Evolutionary conservation across 805 yeast species (phyloP), one percentile per base, ranked within the genome.

Genomic region (Scheffersomyces stipitis): DNA sequence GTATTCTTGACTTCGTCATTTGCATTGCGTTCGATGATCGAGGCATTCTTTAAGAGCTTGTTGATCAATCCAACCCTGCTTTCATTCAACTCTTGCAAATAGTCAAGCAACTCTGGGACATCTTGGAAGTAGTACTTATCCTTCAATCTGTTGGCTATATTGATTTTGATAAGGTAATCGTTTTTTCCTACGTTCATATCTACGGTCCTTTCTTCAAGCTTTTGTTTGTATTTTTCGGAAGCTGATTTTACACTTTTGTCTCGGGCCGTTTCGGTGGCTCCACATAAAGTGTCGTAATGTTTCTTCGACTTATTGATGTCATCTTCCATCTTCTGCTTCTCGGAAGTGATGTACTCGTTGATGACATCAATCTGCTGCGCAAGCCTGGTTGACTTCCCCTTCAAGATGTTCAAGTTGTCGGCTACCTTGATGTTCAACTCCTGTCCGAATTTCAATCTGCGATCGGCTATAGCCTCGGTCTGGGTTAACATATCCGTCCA

Each of bases 121-220:
- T 93, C 98, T 64, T 91, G 97, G 56, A 84, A 89, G 59, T 72
- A 90, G 64, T 80, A 89, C 61, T 93, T 93, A 60, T 91, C 98
- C 63, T 93, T 93, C 40, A 90, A 66, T 42, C 98, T 74, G 62
- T 93, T 93, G 36, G 96, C 93, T 18, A 86, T 78, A 51, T 80
- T 85, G 55, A 93, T 82, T 47, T 79, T 79, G 40, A 93, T 76
- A 47, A 93, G 63, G 59, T 93, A 93, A 20, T 75, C 74, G 62
- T 91, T 91, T 60, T 93, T 93, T n/a, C 83, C 80, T 38, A 75
- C 74, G 60, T 89, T 85, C 99, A 93, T 93, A 24, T 84, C 93
- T 4, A 65, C 54, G 52, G 84, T 84, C 46, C 79, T 80, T 20
- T 82, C 84, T 20, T 71, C 70, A 30, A 76, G 61, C 53, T 78